A percentile compares a stretch with the other conserved stretches of the same genome.
phyloP scores from a whole-genome alignment of 805 yeast species.

The Myxozyma neglecta region DNA sequence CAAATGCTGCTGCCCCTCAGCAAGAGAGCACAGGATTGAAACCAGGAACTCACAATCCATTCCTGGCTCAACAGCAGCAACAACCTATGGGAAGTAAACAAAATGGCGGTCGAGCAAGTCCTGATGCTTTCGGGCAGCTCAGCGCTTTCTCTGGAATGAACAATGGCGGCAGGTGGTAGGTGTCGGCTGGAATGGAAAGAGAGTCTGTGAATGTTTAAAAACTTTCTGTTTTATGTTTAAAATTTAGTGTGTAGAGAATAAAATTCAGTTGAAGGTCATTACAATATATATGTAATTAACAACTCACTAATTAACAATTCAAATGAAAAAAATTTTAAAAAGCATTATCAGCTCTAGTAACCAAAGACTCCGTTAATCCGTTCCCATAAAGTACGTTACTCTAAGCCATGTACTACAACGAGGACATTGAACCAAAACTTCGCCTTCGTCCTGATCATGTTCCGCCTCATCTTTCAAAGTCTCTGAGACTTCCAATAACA shows the following conservation, averaged over 20 bases:
- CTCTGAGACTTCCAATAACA: slow-evolving; percentile 49
- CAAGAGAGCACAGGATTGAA: neutral
- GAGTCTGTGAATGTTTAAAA: too few relatives aligned
- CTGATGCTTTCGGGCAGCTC: slow-evolving; percentile 34
- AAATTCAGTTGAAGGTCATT: too few relatives aligned
- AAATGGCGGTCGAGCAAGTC: slow-evolving; percentile 27
- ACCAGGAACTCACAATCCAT: slow-evolving; percentile 29
- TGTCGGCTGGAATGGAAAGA: neutral
- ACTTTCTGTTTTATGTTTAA: neutral
- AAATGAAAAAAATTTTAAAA: neutral
- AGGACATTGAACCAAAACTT: slow-evolving; percentile 73
- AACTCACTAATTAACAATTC: neutral
- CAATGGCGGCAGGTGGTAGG: slow-evolving; percentile 6
- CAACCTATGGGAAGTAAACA: neutral
- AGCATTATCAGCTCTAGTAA: neutral
- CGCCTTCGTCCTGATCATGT: slow-evolving; percentile 46
- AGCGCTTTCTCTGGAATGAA: slow-evolving; percentile 25
- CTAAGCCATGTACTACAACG: slow-evolving; percentile 86
- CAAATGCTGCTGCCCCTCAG: neutral
- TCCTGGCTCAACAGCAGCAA: slow-evolving; percentile 12
- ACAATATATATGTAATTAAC: too few relatives aligned
- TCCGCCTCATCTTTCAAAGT: neutral
- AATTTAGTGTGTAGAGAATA: neutral
- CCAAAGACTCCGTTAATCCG: neutral
- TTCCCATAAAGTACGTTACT: slow-evolving; percentile 52